phyloP scores from a whole-genome alignment of 1,139 yeast genomes.

The Candida tetrigidarum region DNA sequence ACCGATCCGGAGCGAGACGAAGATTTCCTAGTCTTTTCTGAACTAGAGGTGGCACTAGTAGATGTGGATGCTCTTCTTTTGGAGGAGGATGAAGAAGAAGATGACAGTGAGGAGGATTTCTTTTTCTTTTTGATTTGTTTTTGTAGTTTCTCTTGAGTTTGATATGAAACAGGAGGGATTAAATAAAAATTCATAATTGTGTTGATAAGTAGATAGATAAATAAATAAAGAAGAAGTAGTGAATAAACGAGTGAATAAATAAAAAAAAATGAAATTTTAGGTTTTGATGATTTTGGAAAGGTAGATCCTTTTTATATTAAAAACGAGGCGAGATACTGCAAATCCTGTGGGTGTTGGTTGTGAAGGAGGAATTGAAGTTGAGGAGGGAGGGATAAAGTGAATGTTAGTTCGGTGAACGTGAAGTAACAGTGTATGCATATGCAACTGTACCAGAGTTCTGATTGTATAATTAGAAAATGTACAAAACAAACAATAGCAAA shows the following conservation, averaged over 20 bases:
- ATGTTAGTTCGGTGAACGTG: no score
- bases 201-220: neutral
- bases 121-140: constrained; percentile 11
- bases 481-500: neutral
- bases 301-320: no score
- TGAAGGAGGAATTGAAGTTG: no score
- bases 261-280: neutral
- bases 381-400: neutral
- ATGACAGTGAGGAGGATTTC: neutral
- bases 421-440: no score
- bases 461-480: neutral
- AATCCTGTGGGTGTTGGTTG: no score
- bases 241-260: neutral
- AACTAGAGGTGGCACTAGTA: neutral
- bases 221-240: neutral
- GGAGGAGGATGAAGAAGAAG: neutral
- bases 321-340: no score
- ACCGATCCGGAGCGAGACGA: no score
- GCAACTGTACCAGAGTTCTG: no score
- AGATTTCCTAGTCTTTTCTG: neutral
- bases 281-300: neutral
- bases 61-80: no score
- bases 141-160: constrained; percentile 33
- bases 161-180: constrained; percentile 32
- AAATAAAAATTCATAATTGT: constrained; percentile 22